Conservation (phyloP, 208 protist genomes). For the Vickermania spadyakhi region DNA sequence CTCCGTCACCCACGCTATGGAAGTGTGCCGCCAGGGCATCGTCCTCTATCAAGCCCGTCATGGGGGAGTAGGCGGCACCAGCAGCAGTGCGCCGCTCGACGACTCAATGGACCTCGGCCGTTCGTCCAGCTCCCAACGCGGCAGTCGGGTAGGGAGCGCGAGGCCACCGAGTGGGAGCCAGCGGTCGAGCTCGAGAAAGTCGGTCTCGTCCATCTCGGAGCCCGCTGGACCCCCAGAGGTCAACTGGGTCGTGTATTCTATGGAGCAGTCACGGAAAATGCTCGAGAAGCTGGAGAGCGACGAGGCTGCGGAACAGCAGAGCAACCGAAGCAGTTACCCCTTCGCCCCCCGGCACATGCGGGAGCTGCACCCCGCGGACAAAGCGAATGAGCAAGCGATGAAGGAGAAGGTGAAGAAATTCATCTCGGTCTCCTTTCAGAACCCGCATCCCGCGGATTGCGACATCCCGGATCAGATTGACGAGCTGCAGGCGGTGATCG, state of each 20-base stretch:
- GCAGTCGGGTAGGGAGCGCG: not conserved
- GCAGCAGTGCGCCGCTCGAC: not conserved
- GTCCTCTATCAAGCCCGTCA: not conserved
- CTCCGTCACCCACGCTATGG: constrained; percentile 51
- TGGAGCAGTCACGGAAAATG: constrained; percentile 10
- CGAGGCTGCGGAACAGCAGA: not conserved
- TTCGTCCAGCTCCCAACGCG: not conserved
- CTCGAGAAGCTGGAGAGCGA: constrained; percentile 15
- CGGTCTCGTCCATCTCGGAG: not conserved
- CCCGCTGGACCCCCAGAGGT: constrained; percentile 9
- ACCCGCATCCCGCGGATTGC: constrained; percentile 51
- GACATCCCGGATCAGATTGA: constrained; percentile 65
- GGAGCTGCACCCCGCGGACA: constrained; percentile 48
- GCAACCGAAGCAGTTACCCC: constrained; percentile 1
- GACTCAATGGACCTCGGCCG: not conserved
- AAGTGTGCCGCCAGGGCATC: constrained; percentile 63
- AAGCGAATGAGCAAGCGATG: constrained; percentile 63
- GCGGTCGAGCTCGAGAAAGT: not conserved
- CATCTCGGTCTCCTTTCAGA: constrained; percentile 35
- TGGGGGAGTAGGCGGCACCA: not conserved
- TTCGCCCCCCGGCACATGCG: constrained; percentile 1
- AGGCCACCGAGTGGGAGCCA: not conserved
- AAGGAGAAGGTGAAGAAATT: constrained; percentile 40
- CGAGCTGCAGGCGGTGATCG: constrained; percentile 73
- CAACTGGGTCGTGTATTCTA: constrained; percentile 31